These are phyloP conservation scores for Gymnopilus dilepis DNA, from an alignment of 768 basidiomycete genomes.

Conservation along the genomic window DNA sequence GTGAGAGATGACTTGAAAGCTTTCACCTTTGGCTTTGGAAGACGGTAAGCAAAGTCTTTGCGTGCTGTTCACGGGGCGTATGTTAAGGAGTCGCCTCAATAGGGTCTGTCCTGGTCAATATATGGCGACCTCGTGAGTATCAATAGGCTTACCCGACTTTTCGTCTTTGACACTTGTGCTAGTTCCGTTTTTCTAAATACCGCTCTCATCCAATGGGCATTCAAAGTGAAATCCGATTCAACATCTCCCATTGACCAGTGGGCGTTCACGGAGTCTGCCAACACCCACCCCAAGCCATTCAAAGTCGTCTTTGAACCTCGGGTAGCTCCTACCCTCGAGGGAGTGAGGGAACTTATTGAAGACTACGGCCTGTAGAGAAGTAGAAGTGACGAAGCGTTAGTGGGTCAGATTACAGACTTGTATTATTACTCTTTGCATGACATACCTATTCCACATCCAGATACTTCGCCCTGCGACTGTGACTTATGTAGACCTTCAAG, in stretches of 20 bases:
- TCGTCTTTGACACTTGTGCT: not conserved
- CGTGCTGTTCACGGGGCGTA: not conserved
- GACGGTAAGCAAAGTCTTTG: slow-evolving; percentile 34
- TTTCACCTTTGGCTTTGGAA: slow-evolving; percentile 63
- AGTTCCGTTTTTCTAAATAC: slow-evolving; percentile 72
- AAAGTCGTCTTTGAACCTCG: slow-evolving; percentile 60
- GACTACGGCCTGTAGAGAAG: slow-evolving; percentile 41
- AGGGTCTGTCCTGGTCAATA: slow-evolving; percentile 73
- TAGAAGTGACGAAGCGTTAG: too few species aligned
- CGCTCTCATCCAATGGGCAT: slow-evolving; percentile 69
- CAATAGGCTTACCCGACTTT: not conserved
- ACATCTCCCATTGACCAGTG: slow-evolving; percentile 60
- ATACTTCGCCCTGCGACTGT: too few species aligned
- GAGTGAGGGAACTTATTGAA: slow-evolving; percentile 44
- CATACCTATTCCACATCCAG: too few species aligned
- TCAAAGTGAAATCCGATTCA: slow-evolving; percentile 58
- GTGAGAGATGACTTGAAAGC: slow-evolving; percentile 58
- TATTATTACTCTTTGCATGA: too few species aligned
- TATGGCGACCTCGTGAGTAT: slow-evolving; percentile 51
- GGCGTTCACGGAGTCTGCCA: slow-evolving; percentile 67
- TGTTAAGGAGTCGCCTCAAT: slow-evolving; percentile 7
- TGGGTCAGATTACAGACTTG: too few species aligned
- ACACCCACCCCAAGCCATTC: slow-evolving; percentile 69
- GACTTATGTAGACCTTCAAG: too few species aligned
- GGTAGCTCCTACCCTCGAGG: slow-evolving; percentile 34